Conservation (phyloP, 768 basidiomycete genomes). For the Exsudoporus frostii region DNA sequence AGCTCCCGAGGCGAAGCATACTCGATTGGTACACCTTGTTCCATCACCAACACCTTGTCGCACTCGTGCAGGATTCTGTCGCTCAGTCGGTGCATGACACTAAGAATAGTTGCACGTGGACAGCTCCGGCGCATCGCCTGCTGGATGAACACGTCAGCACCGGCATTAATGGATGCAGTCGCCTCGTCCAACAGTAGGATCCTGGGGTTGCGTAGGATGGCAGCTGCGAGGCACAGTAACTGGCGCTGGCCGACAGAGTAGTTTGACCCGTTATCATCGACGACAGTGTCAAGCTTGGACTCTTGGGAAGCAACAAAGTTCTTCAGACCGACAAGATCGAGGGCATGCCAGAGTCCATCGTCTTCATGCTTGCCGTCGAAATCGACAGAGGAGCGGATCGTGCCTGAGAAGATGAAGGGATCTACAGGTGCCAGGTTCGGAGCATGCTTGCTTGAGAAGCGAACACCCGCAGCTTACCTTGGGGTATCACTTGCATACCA, state of each 20-base stretch:
- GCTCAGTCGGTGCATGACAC: constrained; percentile 31
- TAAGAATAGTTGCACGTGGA: constrained; percentile 28
- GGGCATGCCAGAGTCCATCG: constrained; percentile 39
- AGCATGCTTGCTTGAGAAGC: background rate
- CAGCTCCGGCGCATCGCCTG: constrained; percentile 31
- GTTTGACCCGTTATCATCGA: constrained; percentile 74
- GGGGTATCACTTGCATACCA: constrained; percentile 30
- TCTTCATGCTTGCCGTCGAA: constrained; percentile 24
- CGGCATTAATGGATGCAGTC: constrained; percentile 74
- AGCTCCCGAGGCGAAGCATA: constrained; percentile 23
- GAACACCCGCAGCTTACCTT: constrained; percentile 14
- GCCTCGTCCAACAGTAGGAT: constrained; percentile 33
- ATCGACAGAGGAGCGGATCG: constrained; percentile 29
- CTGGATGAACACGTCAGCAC: constrained; percentile 73
- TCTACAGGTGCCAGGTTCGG: constrained; percentile 12
- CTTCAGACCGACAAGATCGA: constrained; percentile 46
- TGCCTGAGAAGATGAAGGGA: constrained; percentile 33
- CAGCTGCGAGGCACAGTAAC: constrained; percentile 56
- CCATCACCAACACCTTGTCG: constrained; percentile 38
- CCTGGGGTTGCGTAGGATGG: constrained; percentile 30
- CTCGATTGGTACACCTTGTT: constrained; percentile 31
- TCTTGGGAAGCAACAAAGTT: constrained; percentile 69
- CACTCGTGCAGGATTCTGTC: constrained; percentile 29
- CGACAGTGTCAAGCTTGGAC: constrained; percentile 72
- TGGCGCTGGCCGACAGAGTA: constrained; percentile 91